Conservation (phyloP, 2,329 filamentous ascomycete genomes). For the Neocucurbitaria cava region DNA sequence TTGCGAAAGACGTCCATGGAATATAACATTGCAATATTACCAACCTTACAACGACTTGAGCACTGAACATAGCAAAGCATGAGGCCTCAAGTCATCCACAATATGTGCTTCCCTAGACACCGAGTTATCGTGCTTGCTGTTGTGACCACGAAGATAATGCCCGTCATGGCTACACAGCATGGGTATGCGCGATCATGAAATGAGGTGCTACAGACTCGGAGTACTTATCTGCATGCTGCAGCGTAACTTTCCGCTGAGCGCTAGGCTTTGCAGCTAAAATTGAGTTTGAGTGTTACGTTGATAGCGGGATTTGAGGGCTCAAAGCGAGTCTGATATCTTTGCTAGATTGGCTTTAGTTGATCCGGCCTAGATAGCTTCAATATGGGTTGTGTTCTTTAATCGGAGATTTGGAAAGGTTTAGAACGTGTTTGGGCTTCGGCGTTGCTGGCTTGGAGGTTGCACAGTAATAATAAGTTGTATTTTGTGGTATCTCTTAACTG, state of each 20-base stretch:
- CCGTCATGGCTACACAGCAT: constrained; percentile 18
- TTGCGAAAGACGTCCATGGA: not conserved
- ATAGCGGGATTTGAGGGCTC: no score
- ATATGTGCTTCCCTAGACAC: not conserved
- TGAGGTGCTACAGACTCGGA: not conserved
- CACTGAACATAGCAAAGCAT: no score
- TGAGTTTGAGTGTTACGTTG: no score
- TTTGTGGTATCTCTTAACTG: no score
- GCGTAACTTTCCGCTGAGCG: not conserved
- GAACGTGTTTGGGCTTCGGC: no score
- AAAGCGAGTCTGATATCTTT: no score
- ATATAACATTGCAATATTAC: not conserved
- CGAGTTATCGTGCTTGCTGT: not conserved
- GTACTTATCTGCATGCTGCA: constrained; percentile 6
- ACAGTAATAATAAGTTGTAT: no score
- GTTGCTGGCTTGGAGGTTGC: no score
- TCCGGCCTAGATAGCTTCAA: not conserved
- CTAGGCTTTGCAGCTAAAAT: not conserved
- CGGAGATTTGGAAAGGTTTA: not conserved
- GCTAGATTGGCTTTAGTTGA: not conserved
- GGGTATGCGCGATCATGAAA: constrained; percentile 5
- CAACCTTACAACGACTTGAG: not conserved
- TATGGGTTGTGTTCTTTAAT: not conserved
- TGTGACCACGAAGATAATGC: not conserved
- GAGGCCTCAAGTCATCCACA: no score